Percentiles rank a stretch among this genome's conserved stretches.
phyloP scores from a whole-genome alignment of 192 early-diverging fungal species.

The Backusella tuberculispora region DNA sequence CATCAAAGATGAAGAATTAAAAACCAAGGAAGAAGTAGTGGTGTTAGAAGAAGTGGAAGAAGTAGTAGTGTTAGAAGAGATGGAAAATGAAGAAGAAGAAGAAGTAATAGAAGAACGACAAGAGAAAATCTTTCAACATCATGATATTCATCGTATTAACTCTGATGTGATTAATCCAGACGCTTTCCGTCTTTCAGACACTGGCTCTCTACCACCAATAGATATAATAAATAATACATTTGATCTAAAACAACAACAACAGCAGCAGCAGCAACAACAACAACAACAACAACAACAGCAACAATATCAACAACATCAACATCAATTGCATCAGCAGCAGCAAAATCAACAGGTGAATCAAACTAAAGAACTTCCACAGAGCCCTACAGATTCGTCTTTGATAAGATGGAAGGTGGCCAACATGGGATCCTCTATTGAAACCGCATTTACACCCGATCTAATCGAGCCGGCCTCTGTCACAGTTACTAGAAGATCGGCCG shows the following conservation, averaged over 20 bases:
- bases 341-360: too few relatives aligned
- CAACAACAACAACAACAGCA: too few relatives aligned
- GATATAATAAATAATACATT: neutral
- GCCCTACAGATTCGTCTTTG: neutral
- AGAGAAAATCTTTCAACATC: neutral
- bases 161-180: conserved; percentile 2
- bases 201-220: conserved; percentile 9
- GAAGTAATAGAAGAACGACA: neutral
- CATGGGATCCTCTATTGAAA: conserved; percentile 21
- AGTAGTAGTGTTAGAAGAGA: neutral
- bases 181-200: conserved; percentile 15
- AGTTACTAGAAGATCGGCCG: neutral
- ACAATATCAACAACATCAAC: too few relatives aligned
- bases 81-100: neutral
- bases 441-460: conserved; percentile 3
- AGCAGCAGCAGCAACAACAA: too few relatives aligned
- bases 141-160: neutral
- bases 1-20: neutral
- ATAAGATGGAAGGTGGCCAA: conserved; percentile 28
- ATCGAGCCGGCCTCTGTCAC: neutral
- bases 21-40: neutral
- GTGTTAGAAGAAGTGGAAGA: neutral
- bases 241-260: neutral
- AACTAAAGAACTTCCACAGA: neutral
- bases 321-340: too few relatives aligned